Base-by-base conservation (phyloP, 768 basidiomycete species). In the Cystoderma amianthinum region DNA sequence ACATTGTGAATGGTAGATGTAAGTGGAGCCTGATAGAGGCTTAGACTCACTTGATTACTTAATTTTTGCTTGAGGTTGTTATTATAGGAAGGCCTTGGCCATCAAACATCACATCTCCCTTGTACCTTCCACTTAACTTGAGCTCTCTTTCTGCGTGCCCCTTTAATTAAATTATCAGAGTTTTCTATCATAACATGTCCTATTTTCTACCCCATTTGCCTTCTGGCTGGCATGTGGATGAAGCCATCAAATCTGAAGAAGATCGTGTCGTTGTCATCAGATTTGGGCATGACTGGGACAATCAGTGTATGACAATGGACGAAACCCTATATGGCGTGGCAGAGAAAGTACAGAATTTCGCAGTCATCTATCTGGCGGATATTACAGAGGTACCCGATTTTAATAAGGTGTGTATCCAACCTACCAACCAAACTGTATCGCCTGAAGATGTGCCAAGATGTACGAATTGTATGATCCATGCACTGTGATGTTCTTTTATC, bases 241-340 rank as follows among this genome's bases (percentile, higher is more conserved):
- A 97, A 59, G 92, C 96, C 5, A 98, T 99, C 62, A 90, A 96
- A 50, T 94, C 91, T 0, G 96, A 99, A 61, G 96, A 99, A 60
- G 92, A 96, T 54, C 77, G 96, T 32, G 78, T 96, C 23, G 95
- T 97, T 18, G 87, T 92, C 40, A 82, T 97, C 36, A 82, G 94
- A 3, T 98, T 97, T 57, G 95, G 94, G 0, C 88, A 92, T 56
- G 93, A 94, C 60, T 85, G 83, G 82, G 90, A 98, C 59, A 65
- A 74, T 0, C 84, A 96, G 49, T 98, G 95, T 67, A 97, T 98
- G 96, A 86, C 83, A 13, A 96, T 98, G 93, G 96, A 98, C 68
- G 95, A 98, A 62, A 95, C 92, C 1, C 78, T 97, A 7, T 87
- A 92, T 60, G 71, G 78, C 1, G 85, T 96, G 32, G 85, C 87